A percentile compares a stretch with the other conserved stretches of the same genome.
Evolutionary conservation across 176 grass and related monocot genomes (phyloP).

Genomic region (Elymus sibiricus): DNA sequence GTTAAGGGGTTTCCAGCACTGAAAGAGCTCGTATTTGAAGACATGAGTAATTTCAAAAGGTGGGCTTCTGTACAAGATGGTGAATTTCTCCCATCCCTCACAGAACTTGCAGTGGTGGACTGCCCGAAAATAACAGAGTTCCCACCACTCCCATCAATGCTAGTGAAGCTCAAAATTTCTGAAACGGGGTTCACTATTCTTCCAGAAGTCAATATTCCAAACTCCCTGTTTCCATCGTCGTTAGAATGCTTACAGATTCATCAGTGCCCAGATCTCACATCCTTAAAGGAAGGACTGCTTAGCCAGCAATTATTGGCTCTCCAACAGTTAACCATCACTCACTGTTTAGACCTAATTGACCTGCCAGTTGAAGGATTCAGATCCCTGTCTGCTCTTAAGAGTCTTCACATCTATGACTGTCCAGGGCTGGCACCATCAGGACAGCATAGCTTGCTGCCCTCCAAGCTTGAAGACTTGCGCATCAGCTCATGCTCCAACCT

Average conservation of each 20-base stretch:
- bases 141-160: conserved; percentile 38
- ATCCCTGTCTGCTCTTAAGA: conserved; percentile 42
- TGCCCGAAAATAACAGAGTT: conserved; percentile 46
- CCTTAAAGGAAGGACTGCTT: conserved; percentile 53
- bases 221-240: conserved; percentile 14
- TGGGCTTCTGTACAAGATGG: conserved; percentile 41
- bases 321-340: conserved; percentile 42
- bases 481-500: conserved; percentile 56
- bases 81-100: conserved; percentile 47
- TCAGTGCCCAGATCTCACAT: conserved; percentile 48
- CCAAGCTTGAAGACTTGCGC: conserved; percentile 55
- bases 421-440: conserved; percentile 28
- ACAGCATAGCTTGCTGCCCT: conserved; percentile 31
- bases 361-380: conserved; percentile 53
- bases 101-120: conserved; percentile 44
- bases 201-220: conserved; percentile 40
- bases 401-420: conserved; percentile 62
- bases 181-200: conserved; percentile 46
- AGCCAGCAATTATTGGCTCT: conserved; percentile 40
- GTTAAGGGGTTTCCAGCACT: conserved; percentile 52
- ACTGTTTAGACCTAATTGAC: conserved; percentile 42
- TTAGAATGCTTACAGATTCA: conserved; percentile 51
- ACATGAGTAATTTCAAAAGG: conserved; percentile 45
- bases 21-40: conserved; percentile 47
- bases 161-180: conserved; percentile 57